These are phyloP conservation scores for Picea glauca DNA, from an alignment of 75 land plant genomes.

Conservation along the genomic window DNA sequence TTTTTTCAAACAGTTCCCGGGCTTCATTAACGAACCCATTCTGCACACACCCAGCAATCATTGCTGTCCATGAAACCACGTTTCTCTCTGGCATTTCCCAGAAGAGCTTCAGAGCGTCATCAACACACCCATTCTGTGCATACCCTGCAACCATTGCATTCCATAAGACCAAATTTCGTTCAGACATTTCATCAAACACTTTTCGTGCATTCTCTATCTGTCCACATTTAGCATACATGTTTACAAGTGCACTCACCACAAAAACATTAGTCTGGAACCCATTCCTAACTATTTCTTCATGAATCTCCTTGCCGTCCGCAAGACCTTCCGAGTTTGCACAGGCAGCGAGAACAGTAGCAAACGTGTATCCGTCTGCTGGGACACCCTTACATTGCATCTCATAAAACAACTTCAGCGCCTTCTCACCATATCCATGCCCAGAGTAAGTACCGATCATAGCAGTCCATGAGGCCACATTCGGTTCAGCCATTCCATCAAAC, in stretches of 20 bases:
- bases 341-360: conserved; percentile 39
- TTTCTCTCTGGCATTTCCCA: conserved; percentile 30
- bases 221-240: conserved; percentile 56
- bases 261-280: conserved; percentile 28
- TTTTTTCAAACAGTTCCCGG: conserved; percentile 14
- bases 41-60: conserved; percentile 26
- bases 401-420: conserved; percentile 34
- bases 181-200: conserved; percentile 24
- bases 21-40: conserved; percentile 17
- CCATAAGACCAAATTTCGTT: conserved; percentile 60
- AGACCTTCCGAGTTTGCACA: conserved; percentile 24
- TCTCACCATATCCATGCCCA: conserved; percentile 21
- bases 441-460: conserved; percentile 43
- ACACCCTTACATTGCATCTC: conserved; percentile 31
- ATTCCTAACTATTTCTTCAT: conserved; percentile 35
- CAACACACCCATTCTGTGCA: conserved; percentile 31
- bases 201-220: conserved; percentile 25
- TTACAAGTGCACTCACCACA: conserved; percentile 47
- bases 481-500: conserved; percentile 23
- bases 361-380: conserved; percentile 51
- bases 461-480: conserved; percentile 58
- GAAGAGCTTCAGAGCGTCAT: conserved; percentile 32
- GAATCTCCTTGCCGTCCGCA: conserved; percentile 28
- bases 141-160: conserved; percentile 53
- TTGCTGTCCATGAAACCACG: conserved; percentile 20